Evolutionary conservation across 306 rosid genomes (phyloP), one percentile per base, ranked within the genome.

Genomic region (Castanea sativa): DNA sequence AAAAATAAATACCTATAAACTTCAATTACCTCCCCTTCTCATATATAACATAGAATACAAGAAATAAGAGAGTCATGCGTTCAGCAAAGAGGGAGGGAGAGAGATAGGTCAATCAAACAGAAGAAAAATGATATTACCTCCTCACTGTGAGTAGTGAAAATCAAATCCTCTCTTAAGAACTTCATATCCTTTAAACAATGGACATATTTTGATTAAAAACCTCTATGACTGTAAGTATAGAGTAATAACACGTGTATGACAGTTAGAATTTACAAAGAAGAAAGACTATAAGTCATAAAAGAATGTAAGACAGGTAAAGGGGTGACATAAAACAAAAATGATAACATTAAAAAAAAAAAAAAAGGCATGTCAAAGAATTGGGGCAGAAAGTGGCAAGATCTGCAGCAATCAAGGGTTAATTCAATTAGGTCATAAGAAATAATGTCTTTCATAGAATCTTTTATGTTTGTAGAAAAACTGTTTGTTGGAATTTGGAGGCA

Each of bases 81-180:
- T 43, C 51, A 43, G 51, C 51, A 43, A 43, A 43, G 51, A 43
- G 51, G 13, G 51, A 43, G 51, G 3, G 51, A 43, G 51, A 43
- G 14, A 43, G 51, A 9, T 35, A 35, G 41, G 13, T 43, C 51
- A 43, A 64, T 53, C 21, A 33, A 16, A 71, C 25, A 71, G 61
- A 52, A 25, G 83, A 72, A 78, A 58, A 58, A 32, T 63, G 73
- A 77, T 55, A 71, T 43, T 85, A 94, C 99, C 97, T 91, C 91
- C 89, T 92, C 92, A 82, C 99, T 92, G 76, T 94, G 99, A 59
- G 77, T 88, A 82, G 95, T 95, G 85, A 84, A 91, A 77, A 95
- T 56, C 86, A 95, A 81, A 87, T 95, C 99, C 88, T 95, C 99
- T 78, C 97, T 87, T 35, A 92, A 80, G 77, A 92, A 92, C 87